These are phyloP conservation scores for Phytophthora capsici DNA, from an alignment of 352 stramenopile genomes.

Conservation along the genomic window DNA sequence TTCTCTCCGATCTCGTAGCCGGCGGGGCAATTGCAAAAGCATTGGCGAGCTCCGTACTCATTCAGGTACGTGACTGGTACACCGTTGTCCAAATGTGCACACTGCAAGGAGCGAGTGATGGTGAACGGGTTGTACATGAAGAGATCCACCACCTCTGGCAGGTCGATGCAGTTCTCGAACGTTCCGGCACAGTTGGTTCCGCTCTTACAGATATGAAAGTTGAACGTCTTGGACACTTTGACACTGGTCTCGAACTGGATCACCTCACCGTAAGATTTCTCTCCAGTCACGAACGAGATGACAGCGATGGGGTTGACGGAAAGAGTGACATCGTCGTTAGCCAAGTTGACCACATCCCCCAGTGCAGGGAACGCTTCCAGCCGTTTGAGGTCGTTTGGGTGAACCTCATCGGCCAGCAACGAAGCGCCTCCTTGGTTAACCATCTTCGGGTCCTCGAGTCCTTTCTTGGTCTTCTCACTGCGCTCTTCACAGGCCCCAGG, in stretches of 20 bases:
- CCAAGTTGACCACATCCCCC: constrained; percentile 34
- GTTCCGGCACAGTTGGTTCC: constrained; percentile 16
- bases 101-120: constrained; percentile 46
- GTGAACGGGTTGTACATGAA: constrained; percentile 76
- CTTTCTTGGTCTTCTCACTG: constrained; percentile 34
- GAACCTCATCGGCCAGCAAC: constrained; percentile 24
- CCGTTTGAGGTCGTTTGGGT: constrained; percentile 34
- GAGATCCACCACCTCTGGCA: constrained; percentile 47
- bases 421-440: constrained; percentile 9
- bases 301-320: constrained; percentile 33
- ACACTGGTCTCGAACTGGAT: constrained; percentile 31
- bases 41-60: constrained; percentile 41
- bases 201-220: constrained; percentile 44
- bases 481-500: constrained; percentile 45
- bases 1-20: constrained; percentile 37
- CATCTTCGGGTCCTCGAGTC: constrained; percentile 20
- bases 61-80: constrained; percentile 60
- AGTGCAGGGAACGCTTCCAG: constrained; percentile 46
- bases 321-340: constrained; percentile 9
- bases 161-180: constrained; percentile 45
- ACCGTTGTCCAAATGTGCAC: constrained; percentile 38
- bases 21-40: constrained; percentile 62
- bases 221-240: constrained; percentile 43
- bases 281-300: constrained; percentile 50
- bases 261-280: constrained; percentile 49